Evolutionary conservation across 2,329 filamentous ascomycete species (phyloP).

Genomic region (Fusarium austroafricanum): DNA sequence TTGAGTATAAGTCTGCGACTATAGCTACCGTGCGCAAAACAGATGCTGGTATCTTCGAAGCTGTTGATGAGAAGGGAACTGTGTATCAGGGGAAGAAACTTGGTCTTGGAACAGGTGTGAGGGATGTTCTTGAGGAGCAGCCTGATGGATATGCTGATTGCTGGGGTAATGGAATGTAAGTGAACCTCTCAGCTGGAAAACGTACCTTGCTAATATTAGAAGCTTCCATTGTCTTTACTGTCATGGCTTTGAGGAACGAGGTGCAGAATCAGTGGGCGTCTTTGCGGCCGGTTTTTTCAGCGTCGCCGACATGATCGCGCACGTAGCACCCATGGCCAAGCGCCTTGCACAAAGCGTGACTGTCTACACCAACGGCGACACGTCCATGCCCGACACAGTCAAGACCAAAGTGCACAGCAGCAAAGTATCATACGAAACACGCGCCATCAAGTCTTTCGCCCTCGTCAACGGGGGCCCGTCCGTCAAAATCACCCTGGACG

Average conservation of each 20-base stretch:
- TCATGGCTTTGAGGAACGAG: constrained; percentile 69
- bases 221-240: constrained; percentile 70
- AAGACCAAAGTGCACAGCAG: constrained; percentile 46
- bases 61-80: constrained; percentile 55
- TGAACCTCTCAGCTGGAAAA: background rate
- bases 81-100: constrained; percentile 63
- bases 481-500: constrained; percentile 54
- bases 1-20: constrained; percentile 49
- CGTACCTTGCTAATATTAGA: background rate
- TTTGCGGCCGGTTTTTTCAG: constrained; percentile 56
- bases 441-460: constrained; percentile 47
- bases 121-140: constrained; percentile 60
- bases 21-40: constrained; percentile 47
- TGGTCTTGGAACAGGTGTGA: constrained; percentile 65
- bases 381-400: constrained; percentile 48
- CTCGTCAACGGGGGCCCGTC: constrained; percentile 44
- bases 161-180: constrained; percentile 65
- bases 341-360: constrained; percentile 58
- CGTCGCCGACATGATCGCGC: constrained; percentile 49
- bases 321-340: constrained; percentile 57
- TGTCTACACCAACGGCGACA: constrained; percentile 63
- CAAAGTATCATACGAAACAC: constrained; percentile 54
- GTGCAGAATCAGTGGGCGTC: constrained; percentile 58
- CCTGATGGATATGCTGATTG: constrained; percentile 66
- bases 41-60: constrained; percentile 50